Percentiles rank a stretch among this genome's conserved stretches.
Conservation (phyloP, 2,329 filamentous ascomycete species). For the Verticillium tricorpus region DNA sequence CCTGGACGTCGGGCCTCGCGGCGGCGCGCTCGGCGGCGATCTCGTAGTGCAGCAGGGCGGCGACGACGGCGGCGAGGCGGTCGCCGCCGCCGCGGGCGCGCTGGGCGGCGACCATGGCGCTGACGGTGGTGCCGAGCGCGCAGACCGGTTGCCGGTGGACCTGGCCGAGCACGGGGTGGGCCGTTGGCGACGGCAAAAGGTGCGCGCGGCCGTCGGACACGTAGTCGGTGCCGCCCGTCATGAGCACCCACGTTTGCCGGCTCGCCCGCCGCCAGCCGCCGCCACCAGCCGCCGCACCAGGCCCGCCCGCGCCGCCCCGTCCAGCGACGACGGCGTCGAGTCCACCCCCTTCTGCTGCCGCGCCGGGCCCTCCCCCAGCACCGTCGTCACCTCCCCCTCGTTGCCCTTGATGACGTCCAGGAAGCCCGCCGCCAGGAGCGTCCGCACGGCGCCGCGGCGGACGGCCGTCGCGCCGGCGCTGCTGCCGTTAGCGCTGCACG, state of each 20-base stretch:
- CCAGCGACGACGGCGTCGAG: conserved; percentile 55
- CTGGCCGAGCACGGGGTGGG: conserved; percentile 62
- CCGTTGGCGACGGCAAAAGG: conserved; percentile 72
- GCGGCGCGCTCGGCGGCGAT: conserved; percentile 66
- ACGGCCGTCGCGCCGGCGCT: conserved; percentile 30
- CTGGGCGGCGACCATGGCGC: conserved; percentile 65
- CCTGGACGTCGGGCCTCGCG: conserved; percentile 59
- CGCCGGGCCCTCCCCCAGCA: conserved; percentile 47
- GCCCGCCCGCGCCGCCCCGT: conserved; percentile 43
- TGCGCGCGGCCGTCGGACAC: conserved; percentile 67
- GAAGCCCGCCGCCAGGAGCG: conserved; percentile 68
- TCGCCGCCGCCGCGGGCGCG: conserved; percentile 34
- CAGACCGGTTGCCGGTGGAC: conserved; percentile 83
- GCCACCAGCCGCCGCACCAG: conserved; percentile 63
- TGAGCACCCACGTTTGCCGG: conserved; percentile 69
- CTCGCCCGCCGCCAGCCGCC: conserved; percentile 61
- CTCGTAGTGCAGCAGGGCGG: conserved; percentile 74
- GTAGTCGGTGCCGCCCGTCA: conserved; percentile 77
- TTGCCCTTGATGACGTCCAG: conserved; percentile 93
- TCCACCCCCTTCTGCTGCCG: conserved; percentile 80
- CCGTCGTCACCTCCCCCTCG: conserved; percentile 77
- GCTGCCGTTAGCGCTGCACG: background rate
- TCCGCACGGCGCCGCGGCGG: conserved; percentile 65
- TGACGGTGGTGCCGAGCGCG: conserved; percentile 76
- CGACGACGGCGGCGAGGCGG: conserved; percentile 66